Evolutionary conservation across 352 stramenopile genomes (phyloP).

Genomic region (Pythium myriotylum): DNA sequence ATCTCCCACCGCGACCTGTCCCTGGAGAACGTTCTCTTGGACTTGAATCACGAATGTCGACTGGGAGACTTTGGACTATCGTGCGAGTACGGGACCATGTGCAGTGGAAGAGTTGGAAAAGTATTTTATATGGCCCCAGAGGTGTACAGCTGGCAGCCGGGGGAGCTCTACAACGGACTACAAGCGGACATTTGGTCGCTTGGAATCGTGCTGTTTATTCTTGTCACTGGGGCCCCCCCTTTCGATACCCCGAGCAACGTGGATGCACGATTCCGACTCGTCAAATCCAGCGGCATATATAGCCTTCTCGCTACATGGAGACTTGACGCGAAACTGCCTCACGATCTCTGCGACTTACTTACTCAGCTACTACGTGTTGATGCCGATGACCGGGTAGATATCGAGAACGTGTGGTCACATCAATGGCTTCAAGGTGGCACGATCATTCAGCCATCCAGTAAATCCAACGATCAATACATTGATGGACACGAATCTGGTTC

Average conservation of each 20-base stretch:
- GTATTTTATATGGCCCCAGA: conserved; percentile 73
- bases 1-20: conserved; percentile 72
- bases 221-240: conserved; percentile 55
- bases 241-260: conserved; percentile 44
- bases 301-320: conserved; percentile 44
- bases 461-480: no score
- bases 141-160: conserved; percentile 34
- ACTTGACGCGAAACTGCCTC: conserved; percentile 34
- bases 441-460: no score
- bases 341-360: conserved; percentile 41
- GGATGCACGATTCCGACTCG: conserved; percentile 58
- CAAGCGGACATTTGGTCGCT: conserved; percentile 69
- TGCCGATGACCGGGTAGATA: conserved; percentile 32
- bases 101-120: conserved; percentile 53
- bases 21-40: conserved; percentile 68
- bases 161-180: conserved; percentile 45
- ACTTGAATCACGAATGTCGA: conserved; percentile 42
- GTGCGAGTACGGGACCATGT: conserved; percentile 37
- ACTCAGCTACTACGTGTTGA: conserved; percentile 42
- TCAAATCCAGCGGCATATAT: conserved; percentile 41
- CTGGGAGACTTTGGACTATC: conserved; percentile 63
- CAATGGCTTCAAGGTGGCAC: conserved; percentile 36
- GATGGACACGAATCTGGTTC: no score
- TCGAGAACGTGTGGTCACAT: conserved; percentile 41
- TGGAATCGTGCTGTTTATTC: conserved; percentile 63